Evolutionary conservation across 176 grass and related monocot species (phyloP).

Genomic region (Bonia amplexicaulis): DNA sequence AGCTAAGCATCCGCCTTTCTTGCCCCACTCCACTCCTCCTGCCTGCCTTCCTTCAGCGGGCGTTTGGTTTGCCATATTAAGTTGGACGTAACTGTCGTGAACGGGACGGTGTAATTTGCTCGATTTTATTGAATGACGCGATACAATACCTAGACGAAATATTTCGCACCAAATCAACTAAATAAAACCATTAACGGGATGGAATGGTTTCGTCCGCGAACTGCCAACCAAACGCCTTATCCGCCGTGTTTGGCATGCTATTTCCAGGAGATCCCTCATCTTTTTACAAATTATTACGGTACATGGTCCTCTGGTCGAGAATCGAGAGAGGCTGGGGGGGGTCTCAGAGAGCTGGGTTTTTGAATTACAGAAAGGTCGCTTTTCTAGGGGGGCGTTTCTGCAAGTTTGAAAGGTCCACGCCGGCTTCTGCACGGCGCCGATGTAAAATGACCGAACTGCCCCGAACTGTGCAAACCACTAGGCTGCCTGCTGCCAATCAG

Average conservation of each 20-base stretch:
- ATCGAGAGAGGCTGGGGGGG: too few species aligned
- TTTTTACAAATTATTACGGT: not conserved
- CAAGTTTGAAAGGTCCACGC: not conserved
- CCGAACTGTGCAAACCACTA: not conserved
- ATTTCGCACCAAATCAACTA: too few species aligned
- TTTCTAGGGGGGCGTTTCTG: fast-evolving
- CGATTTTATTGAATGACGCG: too few species aligned
- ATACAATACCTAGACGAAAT: too few species aligned
- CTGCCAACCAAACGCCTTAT: too few species aligned
- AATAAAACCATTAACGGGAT: too few species aligned
- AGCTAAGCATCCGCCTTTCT: slow-evolving; percentile 29
- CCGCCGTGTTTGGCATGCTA: not conserved
- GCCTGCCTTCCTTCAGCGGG: not conserved
- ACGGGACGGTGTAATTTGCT: too few species aligned
- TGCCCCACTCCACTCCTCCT: not conserved
- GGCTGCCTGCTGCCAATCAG: not conserved
- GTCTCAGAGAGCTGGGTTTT: not conserved
- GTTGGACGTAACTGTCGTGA: too few species aligned
- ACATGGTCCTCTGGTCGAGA: not conserved
- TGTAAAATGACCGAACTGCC: not conserved
- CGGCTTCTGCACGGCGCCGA: not conserved
- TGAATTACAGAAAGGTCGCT: not conserved
- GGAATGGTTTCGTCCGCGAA: too few species aligned
- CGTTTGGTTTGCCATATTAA: too few species aligned
- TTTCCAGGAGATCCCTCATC: not conserved